Evolutionary conservation across 352 stramenopile species (phyloP).

Genomic region (Phytopythium delawarense): DNA sequence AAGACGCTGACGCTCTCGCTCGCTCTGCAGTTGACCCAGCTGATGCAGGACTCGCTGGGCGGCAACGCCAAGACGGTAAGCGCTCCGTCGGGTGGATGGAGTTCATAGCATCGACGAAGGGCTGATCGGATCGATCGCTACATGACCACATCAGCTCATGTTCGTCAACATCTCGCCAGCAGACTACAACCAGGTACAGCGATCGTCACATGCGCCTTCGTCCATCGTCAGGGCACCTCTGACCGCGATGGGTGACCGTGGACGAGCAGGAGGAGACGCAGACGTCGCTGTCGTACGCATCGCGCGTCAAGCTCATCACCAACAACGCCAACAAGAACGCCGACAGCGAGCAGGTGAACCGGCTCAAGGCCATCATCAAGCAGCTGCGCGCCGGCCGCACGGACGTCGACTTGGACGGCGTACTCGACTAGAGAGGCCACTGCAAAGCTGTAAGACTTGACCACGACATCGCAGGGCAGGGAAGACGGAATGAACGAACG

Average conservation of each 20-base stretch:
- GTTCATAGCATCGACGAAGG: not conserved
- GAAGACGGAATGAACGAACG: constrained; percentile 9
- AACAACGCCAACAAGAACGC: constrained; percentile 86
- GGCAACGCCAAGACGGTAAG: constrained; percentile 91
- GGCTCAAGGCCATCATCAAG: constrained; percentile 81
- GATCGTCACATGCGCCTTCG: not conserved
- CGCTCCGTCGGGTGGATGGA: not conserved
- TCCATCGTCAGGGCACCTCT: not conserved
- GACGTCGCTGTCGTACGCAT: constrained; percentile 79
- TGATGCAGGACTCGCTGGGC: constrained; percentile 92
- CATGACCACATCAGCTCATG: constrained; percentile 55
- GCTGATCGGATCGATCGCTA: not conserved
- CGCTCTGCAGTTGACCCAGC: constrained; percentile 70
- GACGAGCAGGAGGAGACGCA: constrained; percentile 67
- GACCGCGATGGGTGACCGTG: not conserved
- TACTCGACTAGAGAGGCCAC: constrained; percentile 34
- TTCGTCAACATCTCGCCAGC: constrained; percentile 89
- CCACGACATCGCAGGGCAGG: not conserved
- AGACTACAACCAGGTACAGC: constrained; percentile 80
- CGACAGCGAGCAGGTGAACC: constrained; percentile 79
- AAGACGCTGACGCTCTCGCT: not conserved
- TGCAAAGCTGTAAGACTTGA: too few relatives aligned
- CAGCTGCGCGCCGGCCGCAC: constrained; percentile 60
- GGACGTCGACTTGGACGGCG: constrained; percentile 65
- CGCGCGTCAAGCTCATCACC: constrained; percentile 86